phyloP scores from a whole-genome alignment of 2,329 filamentous ascomycete genomes.

The Rhynchosporium agropyri region DNA sequence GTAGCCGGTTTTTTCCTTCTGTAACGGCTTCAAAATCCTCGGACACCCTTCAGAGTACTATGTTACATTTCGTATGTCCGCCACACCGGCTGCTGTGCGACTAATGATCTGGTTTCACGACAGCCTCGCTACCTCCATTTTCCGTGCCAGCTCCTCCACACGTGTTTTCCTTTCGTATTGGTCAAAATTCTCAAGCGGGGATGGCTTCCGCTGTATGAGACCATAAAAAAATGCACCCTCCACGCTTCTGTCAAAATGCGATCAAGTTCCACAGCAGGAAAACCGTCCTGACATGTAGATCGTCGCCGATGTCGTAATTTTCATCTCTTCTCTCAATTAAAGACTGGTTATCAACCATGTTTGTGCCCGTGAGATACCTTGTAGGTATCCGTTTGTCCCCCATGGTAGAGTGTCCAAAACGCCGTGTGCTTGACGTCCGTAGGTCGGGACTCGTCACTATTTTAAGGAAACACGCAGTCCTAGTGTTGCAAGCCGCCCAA shows the following conservation, averaged over 20 bases:
- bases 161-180: background rate
- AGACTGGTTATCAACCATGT: constrained; percentile 5
- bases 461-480: background rate
- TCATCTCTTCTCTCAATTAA: background rate
- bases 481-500: background rate
- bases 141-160: background rate
- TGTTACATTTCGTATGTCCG: constrained; percentile 15
- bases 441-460: constrained; percentile 2
- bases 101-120: constrained; percentile 6
- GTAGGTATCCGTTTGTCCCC: constrained; percentile 12
- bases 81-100: constrained; percentile 6
- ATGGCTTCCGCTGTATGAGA: background rate
- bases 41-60: constrained; percentile 16
- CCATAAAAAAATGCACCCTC: constrained; percentile 17
- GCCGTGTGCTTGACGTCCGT: constrained; percentile 12
- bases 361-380: constrained; percentile 12
- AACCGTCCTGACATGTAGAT: constrained; percentile 4
- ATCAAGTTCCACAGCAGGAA: constrained; percentile 16
- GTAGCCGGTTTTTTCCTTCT: constrained; percentile 5
- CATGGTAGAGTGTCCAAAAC: constrained; percentile 1
- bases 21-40: background rate
- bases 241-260: constrained; percentile 10
- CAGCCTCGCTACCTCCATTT: background rate
- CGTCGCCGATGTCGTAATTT: background rate
- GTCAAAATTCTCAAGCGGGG: background rate